Evolutionary conservation across 2,329 filamentous ascomycete genomes (phyloP), one percentile per base, ranked within the genome.

Genomic region (Incumbomyces delicatus): DNA sequence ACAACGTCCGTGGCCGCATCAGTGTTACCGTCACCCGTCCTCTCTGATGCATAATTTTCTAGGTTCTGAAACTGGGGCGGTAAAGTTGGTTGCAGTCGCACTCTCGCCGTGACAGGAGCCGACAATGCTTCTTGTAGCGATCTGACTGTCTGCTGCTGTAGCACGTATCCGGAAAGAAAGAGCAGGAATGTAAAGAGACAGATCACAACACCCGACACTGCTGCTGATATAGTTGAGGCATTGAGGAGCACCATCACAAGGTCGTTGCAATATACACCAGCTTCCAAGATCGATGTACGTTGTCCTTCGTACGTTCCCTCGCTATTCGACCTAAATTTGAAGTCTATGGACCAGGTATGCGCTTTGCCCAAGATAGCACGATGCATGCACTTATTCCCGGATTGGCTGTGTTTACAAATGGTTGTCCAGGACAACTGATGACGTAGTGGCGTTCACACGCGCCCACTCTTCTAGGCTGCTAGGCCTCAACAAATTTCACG

Each of bases 111-210:
- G 59, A 70, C 63, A 52, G 72, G 61, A 42, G 72, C 75, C 55
- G 75, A 75, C 58, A 95, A 82, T 14, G 85, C 85, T 47, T 74
- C 71, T 58, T 90, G 85, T 29, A 95, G 75, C 57, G 83, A 82
- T 52, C 76, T 77, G 3, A 95, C 78, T 0, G 87, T 92, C 57
- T 87, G 80, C 65, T 95, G 89, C 60, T 95, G 89, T 44, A 95
- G 75, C 2, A 81, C 77, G 63, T 94, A 95, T 58, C 89, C 89
- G 43, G 85, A 87, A 29, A 95, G 73, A 64, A 95, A 95, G 20
- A 95, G 79, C 3, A 88, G 77, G 32, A 81, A 65, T 2, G 88
- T 94, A 66, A 87, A 95, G 20, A 85, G 63, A 53, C 86, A 69
- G 49, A 95, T 84, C 18, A 71, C 60, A 4, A 63, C 61, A 31